Percentiles rank a stretch among this genome's conserved stretches.
These are phyloP conservation scores for Cymbopogon flexuosus DNA, from an alignment of 202 grass and related monocot genomes.

Conservation along the genomic window DNA sequence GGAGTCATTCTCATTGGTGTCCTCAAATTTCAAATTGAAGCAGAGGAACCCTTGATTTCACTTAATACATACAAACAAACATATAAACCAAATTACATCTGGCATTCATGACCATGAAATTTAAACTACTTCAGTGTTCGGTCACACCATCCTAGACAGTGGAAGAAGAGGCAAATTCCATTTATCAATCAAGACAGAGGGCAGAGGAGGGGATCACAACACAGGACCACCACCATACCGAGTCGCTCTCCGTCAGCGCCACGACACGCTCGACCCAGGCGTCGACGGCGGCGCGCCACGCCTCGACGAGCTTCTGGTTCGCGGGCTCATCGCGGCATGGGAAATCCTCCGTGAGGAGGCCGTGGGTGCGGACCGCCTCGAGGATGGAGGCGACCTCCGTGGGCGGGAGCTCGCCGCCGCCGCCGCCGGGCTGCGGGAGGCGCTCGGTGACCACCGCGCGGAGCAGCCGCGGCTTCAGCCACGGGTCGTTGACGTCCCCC, in stretches of 20 bases:
- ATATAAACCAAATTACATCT: neutral
- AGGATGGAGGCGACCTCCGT: conserved; percentile 51
- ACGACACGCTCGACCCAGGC: conserved; percentile 55
- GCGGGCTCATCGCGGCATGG: neutral
- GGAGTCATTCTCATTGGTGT: neutral
- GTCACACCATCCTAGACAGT: neutral
- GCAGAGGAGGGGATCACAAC: neutral
- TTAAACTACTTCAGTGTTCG: neutral
- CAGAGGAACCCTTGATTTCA: neutral
- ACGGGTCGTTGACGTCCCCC: conserved; percentile 42
- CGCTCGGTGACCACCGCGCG: conserved; percentile 51
- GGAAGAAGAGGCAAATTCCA: neutral
- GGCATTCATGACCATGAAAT: neutral
- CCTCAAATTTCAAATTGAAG: neutral
- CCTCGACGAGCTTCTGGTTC: conserved; percentile 47
- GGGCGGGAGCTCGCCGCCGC: conserved; percentile 24
- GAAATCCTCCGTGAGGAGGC: conserved; percentile 52
- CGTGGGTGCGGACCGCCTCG: conserved; percentile 49
- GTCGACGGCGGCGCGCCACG: conserved; percentile 60
- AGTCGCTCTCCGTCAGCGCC: conserved; percentile 44
- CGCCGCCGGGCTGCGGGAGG: conserved; percentile 38
- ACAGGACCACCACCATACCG: conserved; percentile 32
- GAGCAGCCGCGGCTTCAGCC: conserved; percentile 59
- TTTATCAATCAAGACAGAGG: neutral
- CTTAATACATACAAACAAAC: neutral